phyloP scores from a whole-genome alignment of 345 rosid species.

The Populus tremula region DNA sequence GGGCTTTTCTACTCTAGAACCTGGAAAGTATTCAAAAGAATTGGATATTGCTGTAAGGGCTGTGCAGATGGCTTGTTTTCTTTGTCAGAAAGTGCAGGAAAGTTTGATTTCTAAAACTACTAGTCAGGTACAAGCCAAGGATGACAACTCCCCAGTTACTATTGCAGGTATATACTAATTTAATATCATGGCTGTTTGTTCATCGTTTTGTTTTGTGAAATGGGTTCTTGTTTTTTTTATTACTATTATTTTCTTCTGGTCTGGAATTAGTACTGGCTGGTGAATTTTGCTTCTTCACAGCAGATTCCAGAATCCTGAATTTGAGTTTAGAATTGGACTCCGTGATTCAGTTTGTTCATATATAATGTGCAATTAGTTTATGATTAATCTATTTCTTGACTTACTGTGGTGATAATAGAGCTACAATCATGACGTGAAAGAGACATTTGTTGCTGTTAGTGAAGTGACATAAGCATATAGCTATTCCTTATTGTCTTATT shows the following conservation, averaged over 20 bases:
- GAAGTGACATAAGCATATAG: neutral
- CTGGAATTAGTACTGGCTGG: conserved; percentile 2
- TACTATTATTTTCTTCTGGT: neutral
- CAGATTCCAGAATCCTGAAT: neutral
- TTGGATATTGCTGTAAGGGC: conserved; percentile 49
- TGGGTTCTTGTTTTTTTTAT: neutral
- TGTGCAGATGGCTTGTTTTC: conserved; percentile 53
- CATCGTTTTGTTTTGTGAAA: neutral
- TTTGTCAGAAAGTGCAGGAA: conserved; percentile 49
- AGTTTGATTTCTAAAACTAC: conserved; percentile 32
- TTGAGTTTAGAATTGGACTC: neutral
- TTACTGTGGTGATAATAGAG: neutral
- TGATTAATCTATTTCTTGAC: neutral
- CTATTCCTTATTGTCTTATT: neutral
- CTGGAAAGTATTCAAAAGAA: conserved; percentile 34
- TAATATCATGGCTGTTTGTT: neutral
- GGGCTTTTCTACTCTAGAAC: conserved; percentile 8
- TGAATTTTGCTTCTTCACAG: neutral
- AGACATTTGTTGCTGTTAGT: neutral
- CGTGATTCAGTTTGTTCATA: neutral
- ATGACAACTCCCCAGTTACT: conserved; percentile 51
- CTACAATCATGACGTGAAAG: neutral
- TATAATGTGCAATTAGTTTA: neutral
- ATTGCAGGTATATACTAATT: conserved; percentile 36
- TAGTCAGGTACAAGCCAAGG: conserved; percentile 41